phyloP scores from a whole-genome alignment of 75 land plant species.

The Azolla pinnata region DNA sequence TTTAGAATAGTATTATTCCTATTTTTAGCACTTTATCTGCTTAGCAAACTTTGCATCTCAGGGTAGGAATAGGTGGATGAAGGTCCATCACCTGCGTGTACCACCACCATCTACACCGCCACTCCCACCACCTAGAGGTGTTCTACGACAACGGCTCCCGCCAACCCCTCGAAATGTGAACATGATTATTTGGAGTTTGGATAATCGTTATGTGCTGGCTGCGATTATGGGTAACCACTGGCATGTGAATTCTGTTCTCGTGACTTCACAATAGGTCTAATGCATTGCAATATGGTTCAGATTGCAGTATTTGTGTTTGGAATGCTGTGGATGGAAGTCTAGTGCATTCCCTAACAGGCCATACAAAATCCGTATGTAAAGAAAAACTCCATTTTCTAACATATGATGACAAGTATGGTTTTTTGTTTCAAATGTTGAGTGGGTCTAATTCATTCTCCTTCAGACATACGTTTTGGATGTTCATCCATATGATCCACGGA shows the following conservation, averaged over 20 bases:
- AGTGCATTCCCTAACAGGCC: slow-evolving; percentile 92
- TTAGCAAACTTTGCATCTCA: not conserved
- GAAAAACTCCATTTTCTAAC: not conserved
- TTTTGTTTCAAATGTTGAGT: not conserved
- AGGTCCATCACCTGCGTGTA: slow-evolving; percentile 90
- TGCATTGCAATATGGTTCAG: slow-evolving; percentile 32
- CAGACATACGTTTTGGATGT: slow-evolving; percentile 97
- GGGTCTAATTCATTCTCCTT: too few relatives aligned
- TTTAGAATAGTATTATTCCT: too few relatives aligned
- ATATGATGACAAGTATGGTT: not conserved
- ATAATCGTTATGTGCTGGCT: slow-evolving; percentile 99
- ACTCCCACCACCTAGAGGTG: slow-evolving; percentile 82
- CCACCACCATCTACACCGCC: slow-evolving; percentile 98
- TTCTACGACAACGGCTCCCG: slow-evolving; percentile 83
- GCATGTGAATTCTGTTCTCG: not conserved
- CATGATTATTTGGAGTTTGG: slow-evolving; percentile 98
- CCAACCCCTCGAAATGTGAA: slow-evolving; percentile 98
- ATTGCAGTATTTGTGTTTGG: slow-evolving; percentile 98
- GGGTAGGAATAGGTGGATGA: slow-evolving; percentile 52
- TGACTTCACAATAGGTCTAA: not conserved
- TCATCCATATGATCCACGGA: slow-evolving; percentile 94
- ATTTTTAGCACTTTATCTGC: not conserved
- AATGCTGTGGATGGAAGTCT: slow-evolving; percentile 96
- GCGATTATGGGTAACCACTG: slow-evolving; percentile 84
- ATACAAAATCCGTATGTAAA: slow-evolving; percentile 58